Evolutionary conservation across 495 filamentous ascomycete genomes (phyloP).

Genomic region (Trypethelium eluteriae): DNA sequence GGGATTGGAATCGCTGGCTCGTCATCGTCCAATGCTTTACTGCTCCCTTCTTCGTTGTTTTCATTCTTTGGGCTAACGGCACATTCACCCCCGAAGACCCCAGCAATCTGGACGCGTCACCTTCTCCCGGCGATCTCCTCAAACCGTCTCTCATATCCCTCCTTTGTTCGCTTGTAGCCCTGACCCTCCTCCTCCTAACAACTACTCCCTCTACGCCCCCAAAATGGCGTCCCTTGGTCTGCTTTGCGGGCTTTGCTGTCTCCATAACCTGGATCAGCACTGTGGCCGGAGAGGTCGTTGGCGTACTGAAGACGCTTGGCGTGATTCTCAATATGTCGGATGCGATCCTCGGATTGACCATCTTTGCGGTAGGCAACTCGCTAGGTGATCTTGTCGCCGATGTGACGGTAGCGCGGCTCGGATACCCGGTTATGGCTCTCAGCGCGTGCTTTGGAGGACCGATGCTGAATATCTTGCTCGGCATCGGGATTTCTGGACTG

Average conservation of each 20-base stretch:
- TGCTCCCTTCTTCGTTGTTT: constrained; percentile 72
- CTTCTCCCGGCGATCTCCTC: constrained; percentile 42
- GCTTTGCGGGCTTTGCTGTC: constrained; percentile 86
- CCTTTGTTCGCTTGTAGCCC: constrained; percentile 56
- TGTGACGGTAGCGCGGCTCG: constrained; percentile 83
- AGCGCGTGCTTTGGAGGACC: constrained; percentile 94
- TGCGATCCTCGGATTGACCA: constrained; percentile 88
- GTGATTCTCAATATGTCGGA: constrained; percentile 90
- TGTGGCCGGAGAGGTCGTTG: constrained; percentile 93
- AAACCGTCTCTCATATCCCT: constrained; percentile 61
- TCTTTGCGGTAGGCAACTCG: constrained; percentile 95
- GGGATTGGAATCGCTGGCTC: constrained; percentile 85
- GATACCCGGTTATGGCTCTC: constrained; percentile 96
- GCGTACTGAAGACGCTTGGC: constrained; percentile 86
- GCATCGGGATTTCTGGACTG: constrained; percentile 79
- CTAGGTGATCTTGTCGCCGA: constrained; percentile 92
- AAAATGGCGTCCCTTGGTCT: constrained; percentile 64
- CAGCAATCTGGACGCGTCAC: constrained; percentile 40
- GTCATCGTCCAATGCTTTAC: constrained; percentile 76
- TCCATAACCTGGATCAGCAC: constrained; percentile 92
- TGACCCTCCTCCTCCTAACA: constrained; percentile 60
- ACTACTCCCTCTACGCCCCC: constrained; percentile 47
- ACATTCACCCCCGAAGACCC: constrained; percentile 23
- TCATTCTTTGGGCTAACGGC: constrained; percentile 68
- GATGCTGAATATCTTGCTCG: constrained; percentile 94